These are phyloP conservation scores for Astrocystis sublimbata DNA, from an alignment of 495 filamentous ascomycete species.

Conservation along the genomic window DNA sequence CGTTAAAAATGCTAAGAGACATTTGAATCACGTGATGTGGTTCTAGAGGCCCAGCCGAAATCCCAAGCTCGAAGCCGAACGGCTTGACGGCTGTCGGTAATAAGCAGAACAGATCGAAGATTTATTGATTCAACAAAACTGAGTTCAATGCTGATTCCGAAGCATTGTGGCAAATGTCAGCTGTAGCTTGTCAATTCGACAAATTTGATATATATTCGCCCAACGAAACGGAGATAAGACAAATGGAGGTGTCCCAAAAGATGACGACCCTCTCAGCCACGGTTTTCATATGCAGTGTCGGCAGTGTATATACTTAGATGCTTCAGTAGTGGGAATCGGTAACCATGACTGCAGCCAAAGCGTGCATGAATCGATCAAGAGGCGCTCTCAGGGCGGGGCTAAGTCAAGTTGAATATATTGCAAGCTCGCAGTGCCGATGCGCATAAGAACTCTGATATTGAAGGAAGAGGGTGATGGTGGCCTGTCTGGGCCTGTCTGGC, in stretches of 20 bases:
- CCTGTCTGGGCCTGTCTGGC: background rate
- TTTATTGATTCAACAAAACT: background rate
- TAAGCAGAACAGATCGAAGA: background rate
- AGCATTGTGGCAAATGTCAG: background rate
- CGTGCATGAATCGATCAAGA: background rate
- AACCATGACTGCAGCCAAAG: background rate
- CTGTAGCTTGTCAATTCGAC: background rate
- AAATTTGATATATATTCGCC: background rate
- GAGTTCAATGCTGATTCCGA: background rate
- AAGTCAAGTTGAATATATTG: too few species aligned
- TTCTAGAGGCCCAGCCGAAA: background rate
- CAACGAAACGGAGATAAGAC: too few species aligned
- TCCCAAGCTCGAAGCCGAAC: constrained; percentile 1
- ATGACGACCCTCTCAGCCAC: background rate
- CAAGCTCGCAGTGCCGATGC: too few species aligned
- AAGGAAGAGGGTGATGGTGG: too few species aligned
- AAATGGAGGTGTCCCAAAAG: background rate
- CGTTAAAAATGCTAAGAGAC: background rate
- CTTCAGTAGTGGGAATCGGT: background rate
- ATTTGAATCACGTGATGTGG: background rate
- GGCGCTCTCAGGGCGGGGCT: too few species aligned
- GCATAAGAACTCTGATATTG: too few species aligned
- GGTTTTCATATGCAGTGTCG: background rate
- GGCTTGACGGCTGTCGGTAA: constrained; percentile 13
- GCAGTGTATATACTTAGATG: too few species aligned